Base-by-base conservation (phyloP, 2,329 filamentous ascomycete genomes). In the Aureobasidium pullulans region DNA sequence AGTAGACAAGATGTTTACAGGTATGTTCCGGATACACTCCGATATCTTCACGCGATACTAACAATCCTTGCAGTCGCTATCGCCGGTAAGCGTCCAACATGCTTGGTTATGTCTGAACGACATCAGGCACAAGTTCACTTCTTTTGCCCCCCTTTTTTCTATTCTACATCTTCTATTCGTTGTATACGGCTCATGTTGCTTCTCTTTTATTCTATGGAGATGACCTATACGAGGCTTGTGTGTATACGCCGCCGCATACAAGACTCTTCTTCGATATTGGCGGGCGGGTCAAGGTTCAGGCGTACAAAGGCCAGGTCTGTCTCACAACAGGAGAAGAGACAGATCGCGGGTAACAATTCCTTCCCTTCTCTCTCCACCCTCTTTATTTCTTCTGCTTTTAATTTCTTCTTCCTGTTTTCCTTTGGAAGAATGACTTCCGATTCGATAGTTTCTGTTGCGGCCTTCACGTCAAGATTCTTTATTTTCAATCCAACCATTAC, bases 1-100 rank as follows among this genome's bases (percentile, higher is more conserved):
- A 49, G 44, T 31, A 50, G 44, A 36, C 61, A 61, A 13, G 64
- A 60, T n/a, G 64, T 63, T 8, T 64, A 65, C 61, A 59, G 64
- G 64, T 63, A 59, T 42, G 61, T 48, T 19, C 43, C 29, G 19
- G 2, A 28, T 11, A 34, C 11, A 32, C n/a, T 13, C 9, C 1
- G 10, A n/a, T 31, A n/a, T n/a, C 36, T 15, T 10, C 1, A 29
- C 31, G 34, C 28, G 11, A 19, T 34, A 37, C 43, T 57, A 46
- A 59, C 28, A n/a, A 11, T 19, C 9, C 40, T 28, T 53, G n/a
- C 29, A 62, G 62, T 40, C 62, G 61, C 34, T 57, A 57, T 13
- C 62, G 61, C 34, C 62, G 57, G 52, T 52, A 54, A 56, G 49
- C 42, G 39, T 31, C 39, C 29, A 13, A 13, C 49, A 42, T 52